Evolutionary conservation across 371 early-diverging fungal genomes (phyloP), one percentile per base, ranked within the genome.

Genomic region (Saksenaea oblongispora): DNA sequence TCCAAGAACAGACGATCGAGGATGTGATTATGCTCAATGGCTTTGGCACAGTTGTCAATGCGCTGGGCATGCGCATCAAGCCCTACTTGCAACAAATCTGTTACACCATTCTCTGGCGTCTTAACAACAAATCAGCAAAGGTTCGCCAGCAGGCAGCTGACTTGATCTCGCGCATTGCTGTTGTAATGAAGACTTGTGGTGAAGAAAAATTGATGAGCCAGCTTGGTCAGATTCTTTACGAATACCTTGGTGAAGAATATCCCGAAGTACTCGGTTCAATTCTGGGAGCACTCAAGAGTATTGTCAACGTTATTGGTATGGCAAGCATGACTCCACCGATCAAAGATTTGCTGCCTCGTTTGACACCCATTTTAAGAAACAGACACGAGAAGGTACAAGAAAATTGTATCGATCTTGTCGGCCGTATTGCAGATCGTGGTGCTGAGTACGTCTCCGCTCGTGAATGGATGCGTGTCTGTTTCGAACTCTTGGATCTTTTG

Each of bases 381-480:
- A 77, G 98, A 65, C 98, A 99, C 71, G 98, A 98, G 73, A 95
- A 96, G 73, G 98, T 98, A 56, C 97, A 96, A 74, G 96, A 97
- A 65, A 91, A 93, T 71, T 89, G 90, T 70, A 80, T 98, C 65
- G 95, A 97, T 80, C 75, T 99, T 9, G 96, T 99, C 3, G 98
- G 98, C 24, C 92, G 96, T 75, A 96, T 98, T 67, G 99, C 98
- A 11, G 98, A 97, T 76, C 92, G 98, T 69, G 99, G 95, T 61
- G 95, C 98, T n/a, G 98, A 97, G 71, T 93, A 89, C 75, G 98
- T 99, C n/a, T 89, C 91, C 65, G 94, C 98, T 3, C 89, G 96
- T 68, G 99, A 99, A 82, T 99, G 99, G 99, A 97, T 99, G 97
- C 92, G 99, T 59, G 96, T 96, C 64, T 98, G 98, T 66, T 98